A percentile compares a stretch with the other conserved stretches of the same genome.
phyloP scores from a whole-genome alignment of 2,329 filamentous ascomycete species.

The Curvularia lunata region DNA sequence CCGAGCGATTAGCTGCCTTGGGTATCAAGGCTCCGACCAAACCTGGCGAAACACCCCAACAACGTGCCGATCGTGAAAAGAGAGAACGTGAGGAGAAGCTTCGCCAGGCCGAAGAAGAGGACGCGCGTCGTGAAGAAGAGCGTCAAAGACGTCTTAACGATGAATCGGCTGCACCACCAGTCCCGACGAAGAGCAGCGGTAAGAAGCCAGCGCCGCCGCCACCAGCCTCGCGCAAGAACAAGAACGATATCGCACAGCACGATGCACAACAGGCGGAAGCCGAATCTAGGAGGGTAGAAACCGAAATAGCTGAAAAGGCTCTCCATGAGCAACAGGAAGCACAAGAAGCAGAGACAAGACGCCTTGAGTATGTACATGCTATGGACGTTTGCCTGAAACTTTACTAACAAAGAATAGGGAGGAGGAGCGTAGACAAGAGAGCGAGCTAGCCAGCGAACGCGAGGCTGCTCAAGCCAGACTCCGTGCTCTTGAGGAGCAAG shows the following conservation, averaged over 20 bases:
- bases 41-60: conserved; percentile 77
- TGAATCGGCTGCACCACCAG: conserved; percentile 70
- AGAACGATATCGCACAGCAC: conserved; percentile 64
- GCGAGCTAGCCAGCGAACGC: conserved; percentile 79
- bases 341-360: conserved; percentile 73
- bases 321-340: conserved; percentile 74
- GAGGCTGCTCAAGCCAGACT: conserved; percentile 82
- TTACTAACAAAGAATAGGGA: conserved; percentile 61
- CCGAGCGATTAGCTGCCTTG: conserved; percentile 89
- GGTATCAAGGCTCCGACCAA: conserved; percentile 86
- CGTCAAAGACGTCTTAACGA: conserved; percentile 82
- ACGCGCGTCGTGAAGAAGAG: conserved; percentile 85
- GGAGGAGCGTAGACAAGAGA: conserved; percentile 75
- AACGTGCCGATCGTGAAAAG: conserved; percentile 86
- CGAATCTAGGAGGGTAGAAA: conserved; percentile 66
- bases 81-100: conserved; percentile 86
- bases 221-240: conserved; percentile 72
- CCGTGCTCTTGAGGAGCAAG: conserved; percentile 89
- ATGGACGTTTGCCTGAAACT: neutral
- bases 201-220: conserved; percentile 72
- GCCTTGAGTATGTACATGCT: conserved; percentile 76
- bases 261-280: conserved; percentile 59
- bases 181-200: conserved; percentile 49
- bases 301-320: conserved; percentile 59
- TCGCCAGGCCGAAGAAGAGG: conserved; percentile 90